phyloP scores from a whole-genome alignment of 2,329 filamentous ascomycete genomes.

The Aureobasidium zeae region DNA sequence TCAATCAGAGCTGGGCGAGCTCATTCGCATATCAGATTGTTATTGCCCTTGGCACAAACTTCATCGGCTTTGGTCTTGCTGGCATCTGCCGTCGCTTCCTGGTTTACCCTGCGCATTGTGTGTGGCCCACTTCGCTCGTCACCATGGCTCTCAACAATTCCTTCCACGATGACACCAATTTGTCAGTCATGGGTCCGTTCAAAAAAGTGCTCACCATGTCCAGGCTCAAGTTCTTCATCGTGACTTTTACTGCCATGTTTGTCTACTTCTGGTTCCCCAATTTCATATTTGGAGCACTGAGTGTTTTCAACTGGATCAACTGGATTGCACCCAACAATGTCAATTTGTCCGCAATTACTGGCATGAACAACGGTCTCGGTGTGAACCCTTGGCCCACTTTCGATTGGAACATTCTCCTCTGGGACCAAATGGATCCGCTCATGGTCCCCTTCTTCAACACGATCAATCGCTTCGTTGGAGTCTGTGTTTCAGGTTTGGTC shows the following conservation, averaged over 20 bases:
- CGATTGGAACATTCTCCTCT: slow-evolving; percentile 5
- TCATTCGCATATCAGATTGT: slow-evolving; percentile 70
- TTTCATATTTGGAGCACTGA: slow-evolving; percentile 70
- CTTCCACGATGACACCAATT: slow-evolving; percentile 71
- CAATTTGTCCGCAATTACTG: neutral
- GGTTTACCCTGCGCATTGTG: slow-evolving; percentile 77
- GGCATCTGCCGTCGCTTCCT: slow-evolving; percentile 71
- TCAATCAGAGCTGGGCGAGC: neutral
- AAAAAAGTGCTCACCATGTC: slow-evolving; percentile 56
- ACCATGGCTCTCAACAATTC: slow-evolving; percentile 83
- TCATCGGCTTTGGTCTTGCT: slow-evolving; percentile 77
- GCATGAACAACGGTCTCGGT: slow-evolving; percentile 6
- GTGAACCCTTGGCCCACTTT: slow-evolving; percentile 4
- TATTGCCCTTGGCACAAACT: slow-evolving; percentile 75
- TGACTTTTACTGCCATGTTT: slow-evolving; percentile 59
- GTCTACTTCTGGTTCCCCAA: slow-evolving; percentile 78
- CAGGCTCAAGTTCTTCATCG: slow-evolving; percentile 66
- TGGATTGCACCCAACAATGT: slow-evolving; percentile 63
- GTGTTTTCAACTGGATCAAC: slow-evolving; percentile 79
- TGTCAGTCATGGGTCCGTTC: slow-evolving; percentile 46
- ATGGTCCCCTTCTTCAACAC: slow-evolving; percentile 10
- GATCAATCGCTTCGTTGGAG: neutral
- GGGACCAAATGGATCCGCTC: slow-evolving; percentile 1
- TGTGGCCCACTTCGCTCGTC: slow-evolving; percentile 81
- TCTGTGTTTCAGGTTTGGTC: neutral